Conservation (phyloP, 371 early-diverging fungal genomes). For the Ecytonucleospora hepatopenaei region DNA sequence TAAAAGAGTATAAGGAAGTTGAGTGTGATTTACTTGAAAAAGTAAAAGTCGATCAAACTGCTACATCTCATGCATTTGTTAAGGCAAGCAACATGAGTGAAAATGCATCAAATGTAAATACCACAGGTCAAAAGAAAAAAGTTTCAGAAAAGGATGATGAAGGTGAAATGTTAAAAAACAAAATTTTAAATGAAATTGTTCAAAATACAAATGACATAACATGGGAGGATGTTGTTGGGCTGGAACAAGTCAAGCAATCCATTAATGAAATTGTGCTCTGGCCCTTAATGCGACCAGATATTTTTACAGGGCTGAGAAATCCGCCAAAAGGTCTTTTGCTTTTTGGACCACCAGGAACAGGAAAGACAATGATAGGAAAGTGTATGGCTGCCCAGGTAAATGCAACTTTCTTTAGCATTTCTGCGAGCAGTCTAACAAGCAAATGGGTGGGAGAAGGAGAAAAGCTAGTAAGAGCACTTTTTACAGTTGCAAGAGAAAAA, state of each 20-base stretch:
- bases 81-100: too few species aligned
- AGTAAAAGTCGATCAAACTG: not conserved
- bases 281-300: conserved; percentile 72
- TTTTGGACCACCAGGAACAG: conserved; percentile 64
- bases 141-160: not conserved
- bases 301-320: conserved; percentile 68
- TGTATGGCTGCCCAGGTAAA: conserved; percentile 76
- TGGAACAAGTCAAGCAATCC: conserved; percentile 68
- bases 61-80: not conserved
- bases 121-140: too few species aligned
- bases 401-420: conserved; percentile 77
- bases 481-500: conserved; percentile 70
- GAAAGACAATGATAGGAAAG: conserved; percentile 77
- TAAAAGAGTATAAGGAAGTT: conserved; percentile 13
- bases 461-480: conserved; percentile 78
- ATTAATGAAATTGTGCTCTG: conserved; percentile 67
- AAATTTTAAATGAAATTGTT: conserved; percentile 47
- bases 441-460: conserved; percentile 91
- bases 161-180: conserved; percentile 19
- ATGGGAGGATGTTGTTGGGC: conserved; percentile 78
- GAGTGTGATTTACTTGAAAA: conserved; percentile 18
- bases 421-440: conserved; percentile 71
- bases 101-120: not conserved
- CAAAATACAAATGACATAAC: conserved; percentile 21
- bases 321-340: conserved; percentile 68